phyloP scores from a whole-genome alignment of 768 basidiomycete species.

The Tylopilus intermedius region DNA sequence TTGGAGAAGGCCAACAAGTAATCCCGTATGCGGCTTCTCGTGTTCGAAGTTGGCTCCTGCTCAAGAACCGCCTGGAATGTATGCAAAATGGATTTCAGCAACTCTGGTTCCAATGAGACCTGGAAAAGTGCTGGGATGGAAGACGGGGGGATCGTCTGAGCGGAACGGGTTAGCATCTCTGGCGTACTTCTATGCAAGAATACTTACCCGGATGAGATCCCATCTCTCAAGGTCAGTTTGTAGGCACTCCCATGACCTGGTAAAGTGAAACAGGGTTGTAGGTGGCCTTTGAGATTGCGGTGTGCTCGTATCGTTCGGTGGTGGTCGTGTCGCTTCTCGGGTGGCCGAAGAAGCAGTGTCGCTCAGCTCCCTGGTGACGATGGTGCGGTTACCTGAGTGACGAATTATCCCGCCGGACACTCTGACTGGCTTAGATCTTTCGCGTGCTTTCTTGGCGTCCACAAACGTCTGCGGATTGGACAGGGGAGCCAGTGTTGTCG shows the following conservation, averaged over 20 bases:
- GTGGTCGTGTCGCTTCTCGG: background rate
- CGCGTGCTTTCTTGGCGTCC: conserved; percentile 55
- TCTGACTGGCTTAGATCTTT: conserved; percentile 38
- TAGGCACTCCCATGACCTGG: no score
- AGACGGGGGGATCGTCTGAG: conserved; percentile 51
- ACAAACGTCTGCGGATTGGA: conserved; percentile 41
- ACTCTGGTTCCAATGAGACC: conserved; percentile 60
- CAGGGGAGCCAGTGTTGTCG: conserved; percentile 3
- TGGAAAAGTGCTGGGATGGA: conserved; percentile 61
- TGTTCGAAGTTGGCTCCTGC: conserved; percentile 9
- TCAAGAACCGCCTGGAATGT: conserved; percentile 39
- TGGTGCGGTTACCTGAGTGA: conserved; percentile 53
- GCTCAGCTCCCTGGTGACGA: conserved; percentile 41
- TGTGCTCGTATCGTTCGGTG: no score
- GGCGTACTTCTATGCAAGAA: background rate
- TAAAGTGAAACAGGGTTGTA: no score
- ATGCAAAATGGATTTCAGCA: conserved; percentile 55
- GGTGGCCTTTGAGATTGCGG: no score
- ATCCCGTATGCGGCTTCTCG: conserved; percentile 29
- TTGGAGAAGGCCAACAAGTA: conserved; percentile 52
- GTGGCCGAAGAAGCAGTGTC: conserved; percentile 4
- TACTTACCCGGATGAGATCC: conserved; percentile 55
- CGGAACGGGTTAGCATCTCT: background rate
- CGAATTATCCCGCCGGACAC: conserved; percentile 74
- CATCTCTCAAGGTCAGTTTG: conserved; percentile 42